Evolutionary conservation across 2,329 filamentous ascomycete species (phyloP), one percentile per base, ranked within the genome.

Genomic region (Hymenoscyphus fraxineus): DNA sequence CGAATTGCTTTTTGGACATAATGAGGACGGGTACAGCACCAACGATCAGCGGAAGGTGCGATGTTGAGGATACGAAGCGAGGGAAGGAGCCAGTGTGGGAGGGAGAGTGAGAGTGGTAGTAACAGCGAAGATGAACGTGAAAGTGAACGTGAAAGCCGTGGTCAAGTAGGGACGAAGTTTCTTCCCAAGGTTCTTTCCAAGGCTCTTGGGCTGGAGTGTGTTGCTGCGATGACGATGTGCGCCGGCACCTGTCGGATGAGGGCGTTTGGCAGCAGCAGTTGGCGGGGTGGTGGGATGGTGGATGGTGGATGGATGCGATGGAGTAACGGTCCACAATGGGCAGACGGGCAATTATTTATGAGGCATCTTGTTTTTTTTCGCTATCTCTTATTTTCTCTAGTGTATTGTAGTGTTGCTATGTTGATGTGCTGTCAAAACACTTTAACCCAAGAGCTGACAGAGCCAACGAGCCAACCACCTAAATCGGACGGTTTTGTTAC

Each of bases 1-100:
- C 67, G 59, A 58, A 68, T 12, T 67, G 69, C 3, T 66, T 67
- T 60, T 64, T 69, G 60, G 62, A 35, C 6, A 22, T 22, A 32
- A 9, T 35, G 51, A 51, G 13, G 47, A 51, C 35, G 44, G 38
- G 61, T 35, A 19, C 44, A 44, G 59, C 56, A 61, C 65, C 63
- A 54, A 60, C 76, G 69, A 19, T 13, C 10, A 3, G 47, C 22
- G 19, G 47, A 27, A 54, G 47, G 47, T 13, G 47, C 47, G 47
- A 54, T 54, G 47, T 54, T 27, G 19, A 12, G 22, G 35, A 35
- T 22, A 13, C 16, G 16, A 13, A 12, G 38, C 19, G 27, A 40
- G 39, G 39, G 58, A 41, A 47, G 38, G 58, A 41, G 38, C 38
- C 38, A 59, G 27, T 27, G 27, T 27, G 27, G 27, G 27, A 27